Percentiles rank a stretch among this genome's conserved stretches.
phyloP scores from a whole-genome alignment of 1,139 yeast genomes.

The Yamadazyma epiphylla region DNA sequence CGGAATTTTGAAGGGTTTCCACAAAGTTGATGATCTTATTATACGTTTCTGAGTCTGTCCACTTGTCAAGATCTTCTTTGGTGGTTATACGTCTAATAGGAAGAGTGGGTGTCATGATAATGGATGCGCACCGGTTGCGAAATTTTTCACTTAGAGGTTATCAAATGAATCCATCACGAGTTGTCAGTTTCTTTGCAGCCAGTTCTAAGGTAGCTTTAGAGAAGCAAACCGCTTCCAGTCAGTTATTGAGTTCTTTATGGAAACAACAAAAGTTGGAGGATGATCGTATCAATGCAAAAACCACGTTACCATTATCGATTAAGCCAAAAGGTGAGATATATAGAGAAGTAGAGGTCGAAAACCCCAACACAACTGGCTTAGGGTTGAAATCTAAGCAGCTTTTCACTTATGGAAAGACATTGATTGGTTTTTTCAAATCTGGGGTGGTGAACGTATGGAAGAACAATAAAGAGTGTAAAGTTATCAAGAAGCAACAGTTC shows the following conservation, averaged over 20 bases:
- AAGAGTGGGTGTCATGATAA: slow-evolving; percentile 1
- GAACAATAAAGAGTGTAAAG: slow-evolving; percentile 23
- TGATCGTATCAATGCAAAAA: slow-evolving; percentile 25
- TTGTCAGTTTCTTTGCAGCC: background rate
- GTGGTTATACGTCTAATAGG: slow-evolving; percentile 60
- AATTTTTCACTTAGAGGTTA: slow-evolving; percentile 1
- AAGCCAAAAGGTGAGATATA: slow-evolving; percentile 28
- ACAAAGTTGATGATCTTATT: slow-evolving; percentile 53
- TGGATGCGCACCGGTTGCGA: too few relatives aligned
- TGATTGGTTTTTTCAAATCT: slow-evolving; percentile 45
- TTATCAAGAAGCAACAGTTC: slow-evolving; percentile 18
- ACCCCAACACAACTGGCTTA: slow-evolving; percentile 16
- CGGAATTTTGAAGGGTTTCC: slow-evolving; percentile 57
- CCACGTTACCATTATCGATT: slow-evolving; percentile 37
- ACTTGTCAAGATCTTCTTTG: slow-evolving; percentile 56
- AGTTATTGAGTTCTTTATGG: slow-evolving; percentile 4
- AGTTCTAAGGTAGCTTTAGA: background rate
- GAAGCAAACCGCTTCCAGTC: slow-evolving; percentile 1
- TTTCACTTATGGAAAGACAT: slow-evolving; percentile 34
- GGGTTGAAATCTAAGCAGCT: slow-evolving; percentile 31
- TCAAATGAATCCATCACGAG: slow-evolving; percentile 1
- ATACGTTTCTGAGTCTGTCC: slow-evolving; percentile 56
- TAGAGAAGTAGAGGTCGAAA: slow-evolving; percentile 20
- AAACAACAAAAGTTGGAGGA: background rate
- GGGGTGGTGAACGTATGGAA: slow-evolving; percentile 54